Evolutionary conservation across 1,139 yeast species (phyloP).

Genomic region (Hyphopichia pseudoburtonii): DNA sequence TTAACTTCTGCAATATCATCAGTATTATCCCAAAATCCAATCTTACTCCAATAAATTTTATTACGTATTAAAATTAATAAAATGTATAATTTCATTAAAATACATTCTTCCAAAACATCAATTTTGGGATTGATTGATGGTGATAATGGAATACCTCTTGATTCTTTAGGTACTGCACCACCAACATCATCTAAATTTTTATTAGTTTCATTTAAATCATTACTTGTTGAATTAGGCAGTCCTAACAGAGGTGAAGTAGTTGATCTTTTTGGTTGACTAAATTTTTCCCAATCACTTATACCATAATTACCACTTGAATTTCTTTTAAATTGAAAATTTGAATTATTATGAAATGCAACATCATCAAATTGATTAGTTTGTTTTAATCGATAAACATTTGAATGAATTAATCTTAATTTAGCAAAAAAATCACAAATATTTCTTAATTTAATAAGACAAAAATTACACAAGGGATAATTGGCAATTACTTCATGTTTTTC

Average conservation of each 20-base stretch:
- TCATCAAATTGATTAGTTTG: slow-evolving; percentile 26
- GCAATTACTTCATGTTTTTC: slow-evolving; percentile 29
- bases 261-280: not conserved
- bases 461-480: slow-evolving; percentile 76
- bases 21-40: slow-evolving; percentile 63
- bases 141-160: slow-evolving; percentile 5
- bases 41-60: slow-evolving; percentile 77
- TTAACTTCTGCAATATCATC: slow-evolving; percentile 32
- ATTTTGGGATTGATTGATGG: slow-evolving; percentile 11
- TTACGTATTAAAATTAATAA: slow-evolving; percentile 32
- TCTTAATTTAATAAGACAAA: slow-evolving; percentile 76
- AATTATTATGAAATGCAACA: slow-evolving; percentile 7
- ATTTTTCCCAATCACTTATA: slow-evolving; percentile 1
- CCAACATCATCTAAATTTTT: not conserved
- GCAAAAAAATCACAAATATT: slow-evolving; percentile 79
- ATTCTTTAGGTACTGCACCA: slow-evolving; percentile 1
- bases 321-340: slow-evolving; percentile 24
- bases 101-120: slow-evolving; percentile 21
- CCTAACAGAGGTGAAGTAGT: not conserved
- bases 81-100: slow-evolving; percentile 26
- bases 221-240: not conserved
- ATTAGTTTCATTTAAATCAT: not conserved
- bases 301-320: not conserved
- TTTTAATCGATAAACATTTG: slow-evolving; percentile 42
- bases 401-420: slow-evolving; percentile 63